Percentiles rank a stretch among this genome's conserved stretches.
Evolutionary conservation across 2,329 filamentous ascomycete species (phyloP).

Genomic region (Cladophialophora yegresii): DNA sequence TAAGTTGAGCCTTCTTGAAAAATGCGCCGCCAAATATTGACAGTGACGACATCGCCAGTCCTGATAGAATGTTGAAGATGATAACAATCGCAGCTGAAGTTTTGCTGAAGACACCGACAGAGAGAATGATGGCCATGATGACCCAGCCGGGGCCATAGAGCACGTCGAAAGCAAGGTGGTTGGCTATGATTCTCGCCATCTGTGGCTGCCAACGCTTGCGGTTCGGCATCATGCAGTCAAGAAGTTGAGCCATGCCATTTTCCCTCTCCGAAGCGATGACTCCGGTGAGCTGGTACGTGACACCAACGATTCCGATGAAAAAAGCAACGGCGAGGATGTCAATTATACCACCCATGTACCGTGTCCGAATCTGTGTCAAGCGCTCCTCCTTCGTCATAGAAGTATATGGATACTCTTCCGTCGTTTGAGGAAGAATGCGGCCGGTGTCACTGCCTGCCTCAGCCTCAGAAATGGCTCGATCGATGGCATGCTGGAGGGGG

Average conservation of each 20-base stretch:
- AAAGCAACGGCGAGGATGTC: slow-evolving; percentile 77
- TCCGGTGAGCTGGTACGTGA: slow-evolving; percentile 84
- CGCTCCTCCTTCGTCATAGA: slow-evolving; percentile 68
- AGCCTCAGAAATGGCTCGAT: slow-evolving; percentile 62
- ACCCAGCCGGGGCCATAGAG: slow-evolving; percentile 84
- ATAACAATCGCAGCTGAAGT: slow-evolving; percentile 67
- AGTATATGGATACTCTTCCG: slow-evolving; percentile 74
- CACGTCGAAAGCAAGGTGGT: slow-evolving; percentile 76
- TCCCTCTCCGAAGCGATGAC: slow-evolving; percentile 84
- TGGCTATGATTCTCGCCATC: slow-evolving; percentile 72
- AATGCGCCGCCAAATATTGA: slow-evolving; percentile 79
- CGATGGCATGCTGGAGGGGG: slow-evolving; percentile 77
- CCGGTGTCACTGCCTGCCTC: slow-evolving; percentile 52
- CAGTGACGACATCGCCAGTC: slow-evolving; percentile 75
- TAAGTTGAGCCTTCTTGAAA: slow-evolving; percentile 84
- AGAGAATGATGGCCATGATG: slow-evolving; percentile 67
- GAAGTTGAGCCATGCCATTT: slow-evolving; percentile 79
- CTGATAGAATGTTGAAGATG: slow-evolving; percentile 73
- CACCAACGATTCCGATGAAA: slow-evolving; percentile 74
- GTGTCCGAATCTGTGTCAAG: slow-evolving; percentile 62
- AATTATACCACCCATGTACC: slow-evolving; percentile 73
- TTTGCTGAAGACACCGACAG: slow-evolving; percentile 63
- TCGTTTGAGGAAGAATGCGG: slow-evolving; percentile 45
- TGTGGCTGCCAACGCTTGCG: slow-evolving; percentile 73
- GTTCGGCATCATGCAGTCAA: slow-evolving; percentile 90